These are phyloP conservation scores for Trichoderma atrobrunneum DNA, from an alignment of 2,329 filamentous ascomycete species.

Conservation along the genomic window DNA sequence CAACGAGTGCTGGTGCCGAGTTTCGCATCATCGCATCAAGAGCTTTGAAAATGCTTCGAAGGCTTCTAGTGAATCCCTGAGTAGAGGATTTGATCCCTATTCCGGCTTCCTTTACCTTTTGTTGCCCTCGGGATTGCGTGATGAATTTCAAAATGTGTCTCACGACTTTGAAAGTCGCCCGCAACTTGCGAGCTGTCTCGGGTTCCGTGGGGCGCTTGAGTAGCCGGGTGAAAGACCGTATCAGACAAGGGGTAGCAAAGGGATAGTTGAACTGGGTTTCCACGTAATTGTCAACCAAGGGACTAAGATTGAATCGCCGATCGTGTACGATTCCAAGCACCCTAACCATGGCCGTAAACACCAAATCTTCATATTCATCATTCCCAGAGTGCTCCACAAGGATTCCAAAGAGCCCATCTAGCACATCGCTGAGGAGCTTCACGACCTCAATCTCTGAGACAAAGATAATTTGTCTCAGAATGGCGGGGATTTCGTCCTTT, in stretches of 20 bases:
- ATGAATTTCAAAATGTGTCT: slow-evolving; percentile 93
- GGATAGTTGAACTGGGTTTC: slow-evolving; percentile 89
- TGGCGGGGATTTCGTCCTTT: slow-evolving; percentile 66
- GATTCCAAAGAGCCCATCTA: slow-evolving; percentile 88
- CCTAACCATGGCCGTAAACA: slow-evolving; percentile 86
- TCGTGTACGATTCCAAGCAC: slow-evolving; percentile 94
- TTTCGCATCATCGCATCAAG: slow-evolving; percentile 89
- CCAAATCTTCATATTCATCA: slow-evolving; percentile 86
- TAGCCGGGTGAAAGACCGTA: slow-evolving; percentile 81
- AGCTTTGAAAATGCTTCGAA: slow-evolving; percentile 84
- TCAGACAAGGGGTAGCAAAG: slow-evolving; percentile 82
- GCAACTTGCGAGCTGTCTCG: slow-evolving; percentile 77
- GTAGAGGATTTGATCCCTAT: slow-evolving; percentile 78
- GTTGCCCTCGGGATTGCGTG: slow-evolving; percentile 80
- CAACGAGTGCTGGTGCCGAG: slow-evolving; percentile 78
- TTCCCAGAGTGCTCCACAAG: slow-evolving; percentile 87
- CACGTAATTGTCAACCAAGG: slow-evolving; percentile 87
- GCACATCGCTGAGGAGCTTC: slow-evolving; percentile 84
- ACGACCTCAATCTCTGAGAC: slow-evolving; percentile 97
- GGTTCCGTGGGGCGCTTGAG: slow-evolving; percentile 79
- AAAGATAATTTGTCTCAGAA: slow-evolving; percentile 82
- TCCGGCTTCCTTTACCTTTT: slow-evolving; percentile 81
- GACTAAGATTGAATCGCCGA: slow-evolving; percentile 85
- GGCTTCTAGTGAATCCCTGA: slow-evolving; percentile 72
- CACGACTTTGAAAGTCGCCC: slow-evolving; percentile 92